Base-by-base conservation (phyloP, 352 stramenopile genomes). In the Ophiocytium majus region DNA sequence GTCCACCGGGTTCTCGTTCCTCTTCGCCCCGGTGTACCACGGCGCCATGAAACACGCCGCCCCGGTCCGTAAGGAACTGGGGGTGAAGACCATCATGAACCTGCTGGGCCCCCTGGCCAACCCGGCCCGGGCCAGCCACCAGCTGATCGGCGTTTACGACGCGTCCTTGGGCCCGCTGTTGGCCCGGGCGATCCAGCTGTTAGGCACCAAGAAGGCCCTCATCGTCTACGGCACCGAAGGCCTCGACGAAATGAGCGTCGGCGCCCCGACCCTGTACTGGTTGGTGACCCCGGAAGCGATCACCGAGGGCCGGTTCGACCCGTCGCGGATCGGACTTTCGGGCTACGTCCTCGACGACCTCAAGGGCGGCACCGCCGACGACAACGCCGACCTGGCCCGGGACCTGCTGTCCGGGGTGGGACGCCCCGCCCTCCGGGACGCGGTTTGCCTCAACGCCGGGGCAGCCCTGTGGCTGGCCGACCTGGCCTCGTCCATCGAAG, bases 101-200 rank as follows among this genome's bases (percentile, higher is more conserved):
- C 97, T 99, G 79, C 91, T 99, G 28, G 97, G 97, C 17, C 97
- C 97, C 35, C 94, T 99, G 87, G 94, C 98, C 0, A 99, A 99
- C 91, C 95, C 97, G 0, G 96, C 97, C 0, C 91, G 92, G 32
- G 98, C 97, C 79, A 94, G 98, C 87, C 92, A 92, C 0, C 92
- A 97, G 37, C 95, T 99, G n/a, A 98, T 99, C 88, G 97, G 97
- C 80, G 97, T 99, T 10, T 99, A 99, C 89, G 94, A 96, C 80
- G 94, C 97, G 1, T 87, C 93, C 1, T 90, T 99, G 19, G 90
- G 99, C 19, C 90, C 93, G 33, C n/a, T n/a, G n/a, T n/a, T n/a
- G n/a, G n/a, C n/a, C n/a, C n/a, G n/a, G n/a, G n/a, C n/a, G n/a
- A 84, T 95, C n/a, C n/a, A n/a, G n/a, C n/a, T n/a, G n/a, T n/a